A percentile compares a stretch with the other conserved stretches of the same genome.
Conservation (phyloP, 345 rosid species). For the Populus davidiana region DNA sequence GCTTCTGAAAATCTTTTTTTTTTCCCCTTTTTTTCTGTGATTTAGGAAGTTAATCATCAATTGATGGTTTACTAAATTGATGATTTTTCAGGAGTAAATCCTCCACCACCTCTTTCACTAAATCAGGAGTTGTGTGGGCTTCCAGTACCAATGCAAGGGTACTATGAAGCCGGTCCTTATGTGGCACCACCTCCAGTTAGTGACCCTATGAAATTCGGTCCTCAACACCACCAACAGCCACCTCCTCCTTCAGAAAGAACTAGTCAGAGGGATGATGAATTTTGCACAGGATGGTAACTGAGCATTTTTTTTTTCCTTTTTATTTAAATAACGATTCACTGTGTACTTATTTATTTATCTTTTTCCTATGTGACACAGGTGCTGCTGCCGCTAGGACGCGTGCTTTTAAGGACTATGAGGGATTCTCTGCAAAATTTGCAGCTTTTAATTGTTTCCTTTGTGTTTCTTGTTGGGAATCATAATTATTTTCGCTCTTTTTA, state of each 20-base stretch:
- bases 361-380: constrained; percentile 2
- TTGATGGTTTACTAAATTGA: neutral
- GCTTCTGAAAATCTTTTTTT: neutral
- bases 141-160: neutral
- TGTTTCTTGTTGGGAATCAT: no score
- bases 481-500: no score
- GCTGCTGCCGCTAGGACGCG: constrained; percentile 24
- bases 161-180: constrained; percentile 2
- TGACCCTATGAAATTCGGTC: constrained; percentile 20
- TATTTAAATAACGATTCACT: neutral
- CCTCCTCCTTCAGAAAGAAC: neutral
- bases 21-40: neutral
- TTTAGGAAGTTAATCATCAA: neutral
- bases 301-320: neutral
- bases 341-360: no score
- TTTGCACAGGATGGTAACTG: constrained; percentile 16
- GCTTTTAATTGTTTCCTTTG: neutral
- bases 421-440: neutral
- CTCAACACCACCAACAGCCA: neutral
- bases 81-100: neutral
- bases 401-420: constrained; percentile 18
- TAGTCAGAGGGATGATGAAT: constrained; percentile 10
- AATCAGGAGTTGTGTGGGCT: no score
- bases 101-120: neutral
- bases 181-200: constrained; percentile 24